Base-by-base conservation (phyloP, 2,329 filamentous ascomycete genomes). In the Pseudocercospora musae region DNA sequence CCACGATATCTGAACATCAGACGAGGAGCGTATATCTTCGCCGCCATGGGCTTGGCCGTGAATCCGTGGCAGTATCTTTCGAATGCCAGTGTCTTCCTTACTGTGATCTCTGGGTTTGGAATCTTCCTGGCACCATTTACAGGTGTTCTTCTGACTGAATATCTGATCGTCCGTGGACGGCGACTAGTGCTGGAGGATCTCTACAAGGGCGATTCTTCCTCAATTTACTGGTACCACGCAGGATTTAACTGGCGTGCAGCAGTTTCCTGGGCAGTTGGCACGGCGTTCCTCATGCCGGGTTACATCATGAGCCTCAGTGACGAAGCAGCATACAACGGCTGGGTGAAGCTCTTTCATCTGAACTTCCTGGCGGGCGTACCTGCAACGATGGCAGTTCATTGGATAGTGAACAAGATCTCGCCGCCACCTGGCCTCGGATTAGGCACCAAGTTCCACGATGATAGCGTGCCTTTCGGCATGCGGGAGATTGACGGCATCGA, bases 351-450 rank as follows among this genome's bases (percentile, higher is more conserved):
- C 11, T 79, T 76, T 63, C 70, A 75, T 5, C 66, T 78, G 1
- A 78, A 78, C 0, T 72, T 78, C 49, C 68, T 68, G 4, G 75
- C 78, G 49, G 73, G 74, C 48, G 75, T 78, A 62, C 58, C 73
- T 2, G 61, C 74, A 0, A 56, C 53, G n/a, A 56, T 56, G 53
- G 31, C 73, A 73, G 49, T 71, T 62, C 42, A 63, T 53, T 6
- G 60, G 53, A 20, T 44, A 15, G 21, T 77, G 31, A 73, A 73
- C 58, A 68, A 63, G 27, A 40, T 72, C 2, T 73, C 66, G 23
- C 73, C 74, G n/a, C 72, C 74, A 8, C 21, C 52, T 11, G 74
- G 74, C 5, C 60, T 73, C 8, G 71, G 71, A 1, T 15, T 56
- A 18, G 53, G 53, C n/a, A 56, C 53, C 2, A 56, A 40, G 37